Evolutionary conservation across 2,329 filamentous ascomycete species (phyloP), one percentile per base, ranked within the genome.

Genomic region (Penicillium sp.): DNA sequence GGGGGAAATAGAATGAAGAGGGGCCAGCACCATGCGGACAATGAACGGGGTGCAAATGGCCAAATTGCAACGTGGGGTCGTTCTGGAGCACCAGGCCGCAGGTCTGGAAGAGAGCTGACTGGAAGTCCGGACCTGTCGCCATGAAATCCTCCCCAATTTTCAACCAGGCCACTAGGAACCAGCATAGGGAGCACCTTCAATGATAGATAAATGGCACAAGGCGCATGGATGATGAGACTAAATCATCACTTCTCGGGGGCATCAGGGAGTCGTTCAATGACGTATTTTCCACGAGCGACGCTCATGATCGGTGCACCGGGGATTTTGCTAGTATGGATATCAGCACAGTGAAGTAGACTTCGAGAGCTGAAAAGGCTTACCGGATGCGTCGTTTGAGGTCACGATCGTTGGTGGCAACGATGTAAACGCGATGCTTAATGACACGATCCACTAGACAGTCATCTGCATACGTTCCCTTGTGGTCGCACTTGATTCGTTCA

Each of bases 211-310:
- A 28, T 22, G 37, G 28, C 37, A 35, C n/a, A 4, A 22, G 38
- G 53, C 24, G 22, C 53, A 26, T 24, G 22, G 15, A 24, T 12
- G 26, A 13, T 6, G 13, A 8, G 26, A 4, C 4, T 30, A 30
- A 45, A 13, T 40, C 26, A 38, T 87, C 68, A 70, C 62, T 70
- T 70, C 49, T 93, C 89, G 37, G 91, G 91, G 40, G 91, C 92
- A 78, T 93, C 91, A 5, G 93, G 93, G 65, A 97, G 79, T 71
- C 93, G 87, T 83, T 98, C 95, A 73, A 99, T 95, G 53, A 94
- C 89, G 79, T 97, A 98, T 79, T 97, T 97, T 50, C 91, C 92
- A 72, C 91, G 86, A 6, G 90, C 91, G 30, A 95, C 92, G 72
- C 89, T 92, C 83, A 97, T 84, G 59, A 86, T 85, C 1, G 85